phyloP scores from a whole-genome alignment of 768 basidiomycete species.

The Neoboletus magnificus region DNA sequence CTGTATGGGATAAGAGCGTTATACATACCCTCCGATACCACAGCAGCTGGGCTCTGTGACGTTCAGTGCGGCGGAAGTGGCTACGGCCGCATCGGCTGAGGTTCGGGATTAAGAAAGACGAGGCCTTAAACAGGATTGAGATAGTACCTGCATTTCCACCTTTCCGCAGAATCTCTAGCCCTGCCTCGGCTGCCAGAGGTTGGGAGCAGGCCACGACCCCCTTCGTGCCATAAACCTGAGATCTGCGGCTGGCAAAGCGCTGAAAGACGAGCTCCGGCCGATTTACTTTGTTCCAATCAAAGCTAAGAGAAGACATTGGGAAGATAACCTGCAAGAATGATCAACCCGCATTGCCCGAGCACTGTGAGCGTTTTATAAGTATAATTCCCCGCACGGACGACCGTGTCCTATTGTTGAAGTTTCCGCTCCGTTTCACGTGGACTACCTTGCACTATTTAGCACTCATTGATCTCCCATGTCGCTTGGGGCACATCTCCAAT shows the following conservation, averaged over 20 bases:
- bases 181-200: conserved; percentile 87
- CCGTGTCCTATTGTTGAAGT: background rate
- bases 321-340: background rate
- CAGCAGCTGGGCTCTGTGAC: conserved; percentile 85
- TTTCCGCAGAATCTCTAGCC: conserved; percentile 84
- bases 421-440: conserved; percentile 10
- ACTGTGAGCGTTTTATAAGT: background rate
- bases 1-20: background rate
- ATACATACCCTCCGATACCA: conserved; percentile 83
- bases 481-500: conserved; percentile 59
- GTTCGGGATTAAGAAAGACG: too few species aligned
- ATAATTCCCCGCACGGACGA: conserved; percentile 1
- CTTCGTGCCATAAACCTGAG: conserved; percentile 83
- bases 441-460: conserved; percentile 2
- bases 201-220: conserved; percentile 88
- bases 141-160: conserved; percentile 91
- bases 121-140: too few species aligned
- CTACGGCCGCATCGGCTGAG: conserved; percentile 90
- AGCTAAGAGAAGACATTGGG: conserved; percentile 29
- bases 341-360: background rate
- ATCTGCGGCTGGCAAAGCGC: conserved; percentile 79
- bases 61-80: conserved; percentile 88
- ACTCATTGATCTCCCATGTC: conserved; percentile 40
- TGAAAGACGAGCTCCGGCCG: conserved; percentile 62
- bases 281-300: conserved; percentile 63